Evolutionary conservation across 768 basidiomycete genomes (phyloP), one percentile per base, ranked within the genome.

Genomic region (Pleurotus eryngii): DNA sequence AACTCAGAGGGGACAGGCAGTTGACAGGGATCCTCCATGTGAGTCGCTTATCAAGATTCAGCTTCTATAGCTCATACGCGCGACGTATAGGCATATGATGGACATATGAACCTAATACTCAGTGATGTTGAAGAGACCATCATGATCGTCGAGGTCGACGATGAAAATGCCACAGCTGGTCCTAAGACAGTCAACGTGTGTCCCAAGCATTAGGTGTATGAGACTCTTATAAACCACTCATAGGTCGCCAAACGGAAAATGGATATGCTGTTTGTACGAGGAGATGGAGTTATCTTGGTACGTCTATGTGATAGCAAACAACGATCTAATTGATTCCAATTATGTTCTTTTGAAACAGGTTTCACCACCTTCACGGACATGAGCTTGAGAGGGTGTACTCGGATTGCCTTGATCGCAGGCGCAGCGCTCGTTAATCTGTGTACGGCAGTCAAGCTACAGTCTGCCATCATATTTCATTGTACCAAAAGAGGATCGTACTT

Each of bases 81-180:
- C 57, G 50, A 46, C 61, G 59, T 63, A 11, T 66, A 99, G 97
- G 97, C 97, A 18, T 98, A 98, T 67, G 97, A 99, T 75, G 97
- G 95, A n/a, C 97, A 98, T 72, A 98, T 98, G 97, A 98, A 99
- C 72, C 80, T 99, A 65, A 97, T 99, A 61, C 80, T 99, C 64
- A 95, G 92, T 65, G 92, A 98, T 67, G 97, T 98, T 14, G 96
- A 98, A 69, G 97, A 99, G 76, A 95, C 90, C 2, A 93, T 98
- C 60, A 90, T 95, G 84, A 80, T 97, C 60, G 93, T 98, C n/a
- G 95, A 98, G 62, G 74, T 81, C 1, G 51, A 54, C 20, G 75
- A 81, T n/a, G 94, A 95, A 37, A 81, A 81, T 43, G 83, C 75
- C 9, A 72, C 78, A 6, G 79, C 81, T 57, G 76, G 76, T 2